A percentile compares a stretch with the other conserved stretches of the same genome.
phyloP scores from a whole-genome alignment of 1,139 yeast species.

The Debaryomyces sp. region DNA sequence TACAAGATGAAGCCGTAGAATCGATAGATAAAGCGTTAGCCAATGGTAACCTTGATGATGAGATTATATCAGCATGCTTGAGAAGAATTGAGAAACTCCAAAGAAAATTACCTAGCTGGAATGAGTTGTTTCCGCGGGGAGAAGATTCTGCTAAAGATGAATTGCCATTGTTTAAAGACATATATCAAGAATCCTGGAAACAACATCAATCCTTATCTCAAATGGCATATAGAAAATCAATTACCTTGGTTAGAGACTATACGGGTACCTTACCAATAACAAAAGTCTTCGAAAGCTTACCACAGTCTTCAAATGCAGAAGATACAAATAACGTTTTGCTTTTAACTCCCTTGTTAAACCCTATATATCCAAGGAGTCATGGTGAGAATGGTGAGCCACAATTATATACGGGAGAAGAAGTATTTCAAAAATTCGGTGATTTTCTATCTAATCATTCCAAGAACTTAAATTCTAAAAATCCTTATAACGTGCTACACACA shows the following conservation, averaged over 20 bases:
- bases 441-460: slow-evolving; percentile 38
- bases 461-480: slow-evolving; percentile 21
- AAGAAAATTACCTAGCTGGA: slow-evolving; percentile 49
- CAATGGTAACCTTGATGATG: slow-evolving; percentile 56
- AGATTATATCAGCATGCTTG: slow-evolving; percentile 44
- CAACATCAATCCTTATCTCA: slow-evolving; percentile 48
- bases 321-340: slow-evolving; percentile 46
- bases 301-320: slow-evolving; percentile 7
- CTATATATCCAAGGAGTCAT: slow-evolving; percentile 33
- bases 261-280: slow-evolving; percentile 55
- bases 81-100: slow-evolving; percentile 50
- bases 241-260: slow-evolving; percentile 60
- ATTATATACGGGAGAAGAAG: slow-evolving; percentile 57
- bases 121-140: slow-evolving; percentile 45
- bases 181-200: slow-evolving; percentile 37
- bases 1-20: slow-evolving; percentile 62
- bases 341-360: slow-evolving; percentile 55
- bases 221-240: slow-evolving; percentile 54
- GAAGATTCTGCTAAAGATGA: slow-evolving; percentile 32
- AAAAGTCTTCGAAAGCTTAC: slow-evolving; percentile 30
- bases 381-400: slow-evolving; percentile 15
- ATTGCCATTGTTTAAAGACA: slow-evolving; percentile 27
- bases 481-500: slow-evolving; percentile 58
- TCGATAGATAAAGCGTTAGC: slow-evolving; percentile 56
- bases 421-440: slow-evolving; percentile 54